Evolutionary conservation across 2,329 filamentous ascomycete species (phyloP).

Genomic region (Hymenoscyphus infarciens): DNA sequence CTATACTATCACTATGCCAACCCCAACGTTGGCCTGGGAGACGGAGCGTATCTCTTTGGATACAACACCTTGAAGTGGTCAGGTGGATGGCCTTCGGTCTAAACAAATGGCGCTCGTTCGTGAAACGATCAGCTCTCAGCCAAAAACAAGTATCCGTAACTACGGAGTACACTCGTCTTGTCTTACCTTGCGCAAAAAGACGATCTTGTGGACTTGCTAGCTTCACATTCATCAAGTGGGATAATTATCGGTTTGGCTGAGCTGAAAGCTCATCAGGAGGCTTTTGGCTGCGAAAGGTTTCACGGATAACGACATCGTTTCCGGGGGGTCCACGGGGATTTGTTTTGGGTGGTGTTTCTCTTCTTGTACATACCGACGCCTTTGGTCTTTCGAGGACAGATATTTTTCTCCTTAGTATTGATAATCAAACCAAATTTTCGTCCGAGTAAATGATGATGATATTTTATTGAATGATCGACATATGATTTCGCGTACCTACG

Average conservation of each 20-base stretch:
- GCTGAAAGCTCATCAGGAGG: background rate
- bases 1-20: constrained; percentile 62
- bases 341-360: background rate
- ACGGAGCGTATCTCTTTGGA: constrained; percentile 45
- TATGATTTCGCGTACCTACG: background rate
- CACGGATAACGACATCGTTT: background rate
- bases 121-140: background rate
- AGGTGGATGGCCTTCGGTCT: constrained; percentile 44
- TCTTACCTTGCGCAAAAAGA: background rate
- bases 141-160: background rate
- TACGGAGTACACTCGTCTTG: background rate
- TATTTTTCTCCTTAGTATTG: background rate
- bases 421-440: background rate
- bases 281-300: background rate
- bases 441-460: background rate
- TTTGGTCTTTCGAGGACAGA: background rate
- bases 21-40: constrained; percentile 49
- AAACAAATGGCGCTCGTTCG: constrained; percentile 7
- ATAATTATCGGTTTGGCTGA: background rate
- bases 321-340: background rate
- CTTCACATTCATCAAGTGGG: background rate
- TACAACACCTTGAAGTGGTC: constrained; percentile 44
- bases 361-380: background rate
- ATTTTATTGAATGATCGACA: background rate
- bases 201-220: background rate